Base-by-base conservation (phyloP, 1,284 basidiomycete genomes). In the Ceratobasidium sp. region DNA sequence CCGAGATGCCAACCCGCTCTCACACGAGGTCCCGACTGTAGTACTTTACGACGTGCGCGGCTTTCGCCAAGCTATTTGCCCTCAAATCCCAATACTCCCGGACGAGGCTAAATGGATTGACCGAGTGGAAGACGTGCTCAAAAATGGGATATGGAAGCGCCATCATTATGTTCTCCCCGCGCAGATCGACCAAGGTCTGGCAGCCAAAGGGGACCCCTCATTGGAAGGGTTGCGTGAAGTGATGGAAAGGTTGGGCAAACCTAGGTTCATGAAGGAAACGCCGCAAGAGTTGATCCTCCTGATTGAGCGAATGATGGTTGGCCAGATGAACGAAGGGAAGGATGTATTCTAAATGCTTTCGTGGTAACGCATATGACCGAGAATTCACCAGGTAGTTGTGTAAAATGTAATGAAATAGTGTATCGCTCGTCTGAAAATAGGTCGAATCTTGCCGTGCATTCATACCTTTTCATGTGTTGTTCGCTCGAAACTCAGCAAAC, bases 71-170 rank as follows among this genome's bases (percentile, higher is more conserved):
- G 66, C 66, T 6, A 27, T 69, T 24, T 69, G 66, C 39, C 66
- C 66, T 31, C 19, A 58, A 5, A 43, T 69, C n/a, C 53, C 66
- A 14, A 69, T 69, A 19, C 22, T n/a, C n/a, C n/a, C 51, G 19
- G 66, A 69, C 24, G 66, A 69, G 34, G 66, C 31, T 11, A 69
- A 43, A 27, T 69, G 66, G 66, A 58, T 69, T n/a, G 39, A 27
- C 11, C 66, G 66, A 39, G 53, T 69, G n/a, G 66, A 69, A 24
- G 66, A 69, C 29, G n/a, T 69, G 22, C 37, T 69, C 22, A 43
- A 29, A 14, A 69, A 69, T 37, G 66, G 66, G 53, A 24, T 37
- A 16, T 69, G 66, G 66, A 16, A 9, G 2, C 22, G 14, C 11
- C 19, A 51, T 29, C 11, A 69, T 19, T 4, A 19, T 11, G 43